Evolutionary conservation across 108 stramenopile genomes (phyloP).

Genomic region (Cyclotella cryptica): DNA sequence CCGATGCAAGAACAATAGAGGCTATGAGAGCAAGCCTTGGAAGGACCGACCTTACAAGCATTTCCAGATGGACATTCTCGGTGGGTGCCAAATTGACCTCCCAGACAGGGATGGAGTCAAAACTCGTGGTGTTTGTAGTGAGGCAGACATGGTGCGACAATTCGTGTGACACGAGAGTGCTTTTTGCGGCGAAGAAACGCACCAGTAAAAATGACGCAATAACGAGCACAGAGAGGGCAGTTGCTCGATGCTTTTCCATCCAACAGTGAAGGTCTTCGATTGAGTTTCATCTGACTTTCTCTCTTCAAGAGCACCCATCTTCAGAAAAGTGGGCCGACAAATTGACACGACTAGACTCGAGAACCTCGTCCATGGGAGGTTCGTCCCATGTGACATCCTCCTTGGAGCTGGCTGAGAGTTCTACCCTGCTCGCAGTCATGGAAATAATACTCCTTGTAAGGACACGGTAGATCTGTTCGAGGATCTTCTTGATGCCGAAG

Average conservation of each 20-base stretch:
- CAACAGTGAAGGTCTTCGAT: too few species aligned
- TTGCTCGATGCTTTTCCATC: not conserved
- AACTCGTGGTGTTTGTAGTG: constrained; percentile 6
- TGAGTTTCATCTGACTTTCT: not conserved
- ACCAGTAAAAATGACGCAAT: not conserved
- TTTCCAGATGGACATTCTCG: constrained; percentile 1
- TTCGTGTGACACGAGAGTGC: not conserved
- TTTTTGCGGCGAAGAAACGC: not conserved
- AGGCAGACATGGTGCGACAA: constrained; percentile 15
- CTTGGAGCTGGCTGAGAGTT: not conserved
- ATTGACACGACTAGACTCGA: not conserved
- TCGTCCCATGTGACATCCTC: not conserved
- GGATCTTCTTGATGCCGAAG: not conserved
- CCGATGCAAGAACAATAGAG: not conserved
- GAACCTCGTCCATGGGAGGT: not conserved
- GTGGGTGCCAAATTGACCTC: constrained; percentile 20
- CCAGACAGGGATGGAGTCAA: constrained; percentile 23
- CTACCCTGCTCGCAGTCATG: not conserved
- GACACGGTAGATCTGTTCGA: not conserved
- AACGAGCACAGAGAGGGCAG: not conserved
- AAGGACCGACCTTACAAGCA: not conserved
- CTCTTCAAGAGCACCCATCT: not conserved
- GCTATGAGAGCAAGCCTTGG: not conserved
- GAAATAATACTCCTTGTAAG: not conserved
- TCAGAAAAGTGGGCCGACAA: not conserved